phyloP scores from a whole-genome alignment of 176 grass and related monocot genomes.

The Carex littledalei region DNA sequence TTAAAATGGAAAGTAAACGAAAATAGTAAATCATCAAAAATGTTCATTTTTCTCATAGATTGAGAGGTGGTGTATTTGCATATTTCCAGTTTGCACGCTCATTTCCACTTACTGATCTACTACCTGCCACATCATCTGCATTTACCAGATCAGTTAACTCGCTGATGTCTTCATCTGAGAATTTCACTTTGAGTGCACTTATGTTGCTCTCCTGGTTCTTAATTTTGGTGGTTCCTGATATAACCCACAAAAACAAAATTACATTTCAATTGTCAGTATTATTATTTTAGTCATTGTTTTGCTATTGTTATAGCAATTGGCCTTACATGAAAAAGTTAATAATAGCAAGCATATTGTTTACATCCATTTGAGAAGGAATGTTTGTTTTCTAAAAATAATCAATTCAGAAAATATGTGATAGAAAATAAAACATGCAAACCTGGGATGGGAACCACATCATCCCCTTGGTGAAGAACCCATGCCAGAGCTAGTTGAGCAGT shows the following conservation, averaged over 20 bases:
- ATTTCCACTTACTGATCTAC: conserved; percentile 7
- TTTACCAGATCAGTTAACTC: conserved; percentile 39
- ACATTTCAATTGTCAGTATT: neutral
- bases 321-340: neutral
- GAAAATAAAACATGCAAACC: conserved; percentile 25
- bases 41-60: no score
- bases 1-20: no score
- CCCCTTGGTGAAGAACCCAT: conserved; percentile 20
- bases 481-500: conserved; percentile 60
- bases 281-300: neutral
- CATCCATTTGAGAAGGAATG: neutral
- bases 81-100: no score
- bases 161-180: conserved; percentile 50
- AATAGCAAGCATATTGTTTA: neutral
- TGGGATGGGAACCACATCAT: conserved; percentile 39
- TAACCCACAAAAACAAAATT: neutral
- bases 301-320: neutral
- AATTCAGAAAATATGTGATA: neutral
- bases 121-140: conserved; percentile 50
- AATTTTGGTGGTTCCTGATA: conserved; percentile 60
- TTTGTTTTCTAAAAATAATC: neutral
- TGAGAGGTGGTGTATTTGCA: no score
- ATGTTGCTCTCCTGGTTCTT: conserved; percentile 69
- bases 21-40: no score
- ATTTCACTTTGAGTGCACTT: conserved; percentile 41